Conservation (phyloP, 192 early-diverging fungal genomes). For the Phycomyces nitens region DNA sequence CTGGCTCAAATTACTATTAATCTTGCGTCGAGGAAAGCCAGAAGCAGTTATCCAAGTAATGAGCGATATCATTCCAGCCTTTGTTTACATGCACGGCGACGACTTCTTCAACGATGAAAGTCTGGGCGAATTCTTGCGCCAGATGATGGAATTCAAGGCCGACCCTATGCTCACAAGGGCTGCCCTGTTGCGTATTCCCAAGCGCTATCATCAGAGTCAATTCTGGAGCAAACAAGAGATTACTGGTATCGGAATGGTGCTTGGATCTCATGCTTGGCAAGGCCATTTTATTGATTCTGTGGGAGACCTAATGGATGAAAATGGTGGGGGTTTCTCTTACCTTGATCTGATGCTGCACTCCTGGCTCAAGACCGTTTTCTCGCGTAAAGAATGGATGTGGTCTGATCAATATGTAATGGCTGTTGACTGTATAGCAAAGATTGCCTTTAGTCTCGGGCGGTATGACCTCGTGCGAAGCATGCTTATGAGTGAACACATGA, state of each 20-base stretch:
- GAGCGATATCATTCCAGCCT: constrained; percentile 30
- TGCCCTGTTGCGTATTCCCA: constrained; percentile 1
- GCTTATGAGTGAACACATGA: constrained; percentile 10
- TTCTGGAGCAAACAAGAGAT: background rate
- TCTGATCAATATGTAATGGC: constrained; percentile 11
- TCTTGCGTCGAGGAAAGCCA: constrained; percentile 32
- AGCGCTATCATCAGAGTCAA: background rate
- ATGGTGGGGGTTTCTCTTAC: constrained; percentile 34
- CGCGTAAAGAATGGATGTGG: constrained; percentile 35
- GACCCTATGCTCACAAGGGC: constrained; percentile 35
- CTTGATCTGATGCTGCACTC: constrained; percentile 32
- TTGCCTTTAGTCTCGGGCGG: constrained; percentile 18
- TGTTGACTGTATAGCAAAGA: constrained; percentile 22
- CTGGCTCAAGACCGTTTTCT: constrained; percentile 29
- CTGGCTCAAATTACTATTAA: constrained; percentile 36
- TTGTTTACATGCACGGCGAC: constrained; percentile 40
- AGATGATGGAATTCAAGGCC: constrained; percentile 34
- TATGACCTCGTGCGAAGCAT: constrained; percentile 14
- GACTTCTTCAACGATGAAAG: constrained; percentile 37
- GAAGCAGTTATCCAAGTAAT: constrained; percentile 29
- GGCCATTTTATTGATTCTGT: constrained; percentile 29
- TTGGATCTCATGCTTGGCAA: constrained; percentile 30
- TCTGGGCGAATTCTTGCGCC: constrained; percentile 27
- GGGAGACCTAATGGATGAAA: constrained; percentile 13
- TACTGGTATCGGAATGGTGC: constrained; percentile 21